A percentile compares a stretch with the other conserved stretches of the same genome.
These are phyloP conservation scores for Chaetomium olivaceum DNA, from an alignment of 2,329 filamentous ascomycete species.

Conservation along the genomic window DNA sequence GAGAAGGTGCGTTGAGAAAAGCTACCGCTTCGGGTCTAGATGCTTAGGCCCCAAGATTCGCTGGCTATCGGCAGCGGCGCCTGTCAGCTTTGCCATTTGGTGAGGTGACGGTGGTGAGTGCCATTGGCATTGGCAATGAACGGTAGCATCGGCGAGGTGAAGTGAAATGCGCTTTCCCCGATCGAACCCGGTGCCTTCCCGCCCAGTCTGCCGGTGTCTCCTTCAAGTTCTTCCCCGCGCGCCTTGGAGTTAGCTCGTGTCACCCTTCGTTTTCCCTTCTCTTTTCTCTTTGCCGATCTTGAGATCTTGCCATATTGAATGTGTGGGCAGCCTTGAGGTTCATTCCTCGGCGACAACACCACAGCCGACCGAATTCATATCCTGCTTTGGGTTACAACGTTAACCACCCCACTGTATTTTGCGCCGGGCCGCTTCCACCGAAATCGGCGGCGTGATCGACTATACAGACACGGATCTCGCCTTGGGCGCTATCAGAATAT, in stretches of 20 bases:
- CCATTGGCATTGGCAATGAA: background rate
- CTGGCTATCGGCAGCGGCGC: background rate
- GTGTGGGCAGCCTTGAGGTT: background rate
- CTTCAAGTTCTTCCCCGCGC: conserved; percentile 6
- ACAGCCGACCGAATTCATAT: background rate
- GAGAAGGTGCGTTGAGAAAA: conserved; percentile 4
- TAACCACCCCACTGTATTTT: background rate
- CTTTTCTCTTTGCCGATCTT: no score
- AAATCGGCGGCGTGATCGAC: conserved; percentile 3
- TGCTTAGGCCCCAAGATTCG: background rate
- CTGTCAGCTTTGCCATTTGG: background rate
- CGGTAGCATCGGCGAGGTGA: conserved; percentile 9
- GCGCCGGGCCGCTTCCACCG: background rate
- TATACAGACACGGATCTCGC: background rate
- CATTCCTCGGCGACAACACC: background rate
- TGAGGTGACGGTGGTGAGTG: background rate
- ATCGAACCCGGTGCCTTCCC: background rate
- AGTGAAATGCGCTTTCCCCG: background rate
- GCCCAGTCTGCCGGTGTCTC: background rate
- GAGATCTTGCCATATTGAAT: background rate
- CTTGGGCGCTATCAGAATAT: background rate
- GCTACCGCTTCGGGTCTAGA: conserved; percentile 14
- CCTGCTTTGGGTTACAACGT: no score
- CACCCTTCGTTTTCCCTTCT: background rate
- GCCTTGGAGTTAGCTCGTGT: background rate